Evolutionary conservation across 352 stramenopile species (phyloP), one percentile per base, ranked within the genome.

Genomic region (Globisporangium spiculum): DNA sequence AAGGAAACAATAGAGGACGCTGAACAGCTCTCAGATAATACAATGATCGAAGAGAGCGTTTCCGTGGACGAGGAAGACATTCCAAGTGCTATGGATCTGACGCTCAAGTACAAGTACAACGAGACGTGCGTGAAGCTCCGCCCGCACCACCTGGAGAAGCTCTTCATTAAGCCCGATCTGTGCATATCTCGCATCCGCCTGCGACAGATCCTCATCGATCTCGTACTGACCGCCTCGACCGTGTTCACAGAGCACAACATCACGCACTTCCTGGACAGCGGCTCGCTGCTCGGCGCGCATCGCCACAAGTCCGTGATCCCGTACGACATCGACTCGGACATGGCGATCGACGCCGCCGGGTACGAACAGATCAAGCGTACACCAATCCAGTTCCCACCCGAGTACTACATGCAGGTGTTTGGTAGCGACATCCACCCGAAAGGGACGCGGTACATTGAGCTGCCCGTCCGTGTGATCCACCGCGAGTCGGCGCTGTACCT

Each of bases 311-410:
- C 52, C 6, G 26, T 81, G 14, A 75, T 79, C 24, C 70, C 67
- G 1, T 75, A 69, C 54, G 72, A 81, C 60, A 48, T 77, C 12
- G 72, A 79, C 66, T 71, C 60, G 22, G 75, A 78, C 61, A 56
- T 77, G 22, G 67, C 41, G n/a, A 77, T 79, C 38, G 65, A 74
- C 32, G 60, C 30, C 2, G 27, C 9, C 3, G 67, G 57, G 0
- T 70, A 77, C 44, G 30, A 63, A 10, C 68, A 63, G 20, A 48
- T 81, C 24, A 58, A 65, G 22, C 3, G n/a, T 3, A 59, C 59
- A 12, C 67, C 41, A 0, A 64, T 80, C 20, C 48, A 61, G 30
- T 65, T 80, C 18, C 63, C 74, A 2, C 26, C 38, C 16, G 69
- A 60, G 46, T 77, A 75, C 48, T 44, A 34, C 6, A 52, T 77